Conservation (phyloP, 371 early-diverging fungal genomes). For the Umbelopsis sp. region DNA sequence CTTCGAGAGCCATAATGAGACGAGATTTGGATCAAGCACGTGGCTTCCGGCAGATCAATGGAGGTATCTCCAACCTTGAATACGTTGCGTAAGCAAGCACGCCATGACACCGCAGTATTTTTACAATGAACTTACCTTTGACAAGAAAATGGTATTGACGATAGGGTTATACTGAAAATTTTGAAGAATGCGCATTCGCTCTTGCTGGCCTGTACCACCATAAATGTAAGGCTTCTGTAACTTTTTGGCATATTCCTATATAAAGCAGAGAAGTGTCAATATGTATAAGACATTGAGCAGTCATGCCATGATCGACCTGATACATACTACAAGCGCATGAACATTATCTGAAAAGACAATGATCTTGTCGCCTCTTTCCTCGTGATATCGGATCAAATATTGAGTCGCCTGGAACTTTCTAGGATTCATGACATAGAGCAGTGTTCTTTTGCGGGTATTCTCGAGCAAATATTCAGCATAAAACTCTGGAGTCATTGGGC, state of each 20-base stretch:
- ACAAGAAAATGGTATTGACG: conserved; percentile 96
- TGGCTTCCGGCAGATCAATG: conserved; percentile 99
- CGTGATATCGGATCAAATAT: conserved; percentile 96
- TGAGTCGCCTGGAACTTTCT: conserved; percentile 98
- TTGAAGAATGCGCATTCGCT: conserved; percentile 95
- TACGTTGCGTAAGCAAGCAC: neutral
- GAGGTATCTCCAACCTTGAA: conserved; percentile 95
- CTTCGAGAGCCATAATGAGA: conserved; percentile 99
- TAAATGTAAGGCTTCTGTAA: conserved; percentile 95
- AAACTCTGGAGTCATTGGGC: conserved; percentile 98
- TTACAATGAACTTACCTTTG: conserved; percentile 74
- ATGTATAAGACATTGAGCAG: too few relatives aligned
- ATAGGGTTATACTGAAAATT: conserved; percentile 96
- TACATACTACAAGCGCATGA: conserved; percentile 86
- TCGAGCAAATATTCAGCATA: conserved; percentile 93
- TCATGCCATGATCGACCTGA: neutral
- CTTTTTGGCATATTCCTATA: conserved; percentile 87
- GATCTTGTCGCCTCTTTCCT: conserved; percentile 97
- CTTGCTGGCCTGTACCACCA: conserved; percentile 95
- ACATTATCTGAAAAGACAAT: conserved; percentile 99
- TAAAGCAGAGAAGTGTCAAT: neutral
- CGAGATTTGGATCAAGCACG: conserved; percentile 98
- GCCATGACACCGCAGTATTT: neutral
- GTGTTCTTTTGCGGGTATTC: conserved; percentile 75
- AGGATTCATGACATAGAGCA: conserved; percentile 98